These are phyloP conservation scores for Trametes versicolor DNA, from an alignment of 1,284 basidiomycete species.

Conservation along the genomic window DNA sequence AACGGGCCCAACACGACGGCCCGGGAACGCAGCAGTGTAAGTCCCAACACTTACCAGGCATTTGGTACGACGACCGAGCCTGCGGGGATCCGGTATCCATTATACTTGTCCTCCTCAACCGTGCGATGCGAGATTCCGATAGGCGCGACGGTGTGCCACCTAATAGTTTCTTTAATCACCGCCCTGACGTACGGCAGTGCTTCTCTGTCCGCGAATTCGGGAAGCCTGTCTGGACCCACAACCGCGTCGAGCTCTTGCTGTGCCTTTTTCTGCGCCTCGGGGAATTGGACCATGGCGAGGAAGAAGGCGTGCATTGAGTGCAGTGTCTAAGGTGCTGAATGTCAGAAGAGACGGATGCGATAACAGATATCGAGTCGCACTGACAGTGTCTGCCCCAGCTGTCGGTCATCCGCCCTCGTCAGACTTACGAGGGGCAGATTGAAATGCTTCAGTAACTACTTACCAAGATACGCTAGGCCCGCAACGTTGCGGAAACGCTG, in stretches of 20 bases:
- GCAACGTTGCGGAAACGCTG: constrained; percentile 14
- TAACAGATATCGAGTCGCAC: too few relatives aligned
- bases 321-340: constrained; percentile 13
- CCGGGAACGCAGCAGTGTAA: neutral
- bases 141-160: constrained; percentile 40
- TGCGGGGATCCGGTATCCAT: constrained; percentile 35
- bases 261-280: constrained; percentile 40
- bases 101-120: constrained; percentile 32
- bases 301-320: constrained; percentile 35
- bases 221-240: constrained; percentile 42
- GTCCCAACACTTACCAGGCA: constrained; percentile 13
- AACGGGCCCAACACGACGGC: neutral
- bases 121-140: constrained; percentile 26
- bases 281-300: constrained; percentile 43
- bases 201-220: constrained; percentile 41
- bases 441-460: neutral
- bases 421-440: too few relatives aligned
- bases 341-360: neutral
- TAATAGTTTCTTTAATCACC: constrained; percentile 45
- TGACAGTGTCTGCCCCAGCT: constrained; percentile 21
- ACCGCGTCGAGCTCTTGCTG: constrained; percentile 45
- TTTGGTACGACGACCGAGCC: constrained; percentile 31
- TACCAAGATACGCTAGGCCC: constrained; percentile 14
- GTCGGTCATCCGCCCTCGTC: neutral
- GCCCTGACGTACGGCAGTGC: constrained; percentile 44